Base-by-base conservation (phyloP, 1,139 yeast genomes). In the Protomyces inundatus region DNA sequence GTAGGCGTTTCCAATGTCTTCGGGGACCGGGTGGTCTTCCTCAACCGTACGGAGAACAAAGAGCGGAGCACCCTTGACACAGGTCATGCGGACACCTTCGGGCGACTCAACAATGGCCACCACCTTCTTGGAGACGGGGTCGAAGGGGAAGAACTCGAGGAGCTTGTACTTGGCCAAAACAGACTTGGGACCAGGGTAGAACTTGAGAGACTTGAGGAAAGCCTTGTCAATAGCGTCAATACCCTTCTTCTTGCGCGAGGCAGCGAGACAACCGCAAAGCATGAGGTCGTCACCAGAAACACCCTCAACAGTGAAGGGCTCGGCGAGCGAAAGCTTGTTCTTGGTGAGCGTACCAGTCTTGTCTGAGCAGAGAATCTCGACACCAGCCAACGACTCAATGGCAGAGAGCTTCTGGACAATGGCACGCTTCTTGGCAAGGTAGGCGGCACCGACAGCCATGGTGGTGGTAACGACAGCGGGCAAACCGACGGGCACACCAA, bases 361-460 rank as follows among this genome's bases (percentile, higher is more conserved):
- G 81, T 91, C 98, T 71, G 98, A 91, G 85, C 98, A 91, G 78
- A 91, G 86, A 79, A 91, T 90, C 81, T 91, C 98, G 76, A 91
- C 98, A 87, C 98, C 98, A 73, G 98, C 98, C 74, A 91, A 84
- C 69, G 97, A 90, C 83, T 91, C 98, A 81, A 91, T 91, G 72
- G 98, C 98, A 79, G 97, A 89, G 76, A 91, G 85, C 80, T 91
- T 91, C 82, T 91, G 97, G 73, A 91, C 98, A 84, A 91, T 91
- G 74, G 97, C 98, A 82, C 90, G 90, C 81, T 90, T 90, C 85
- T 90, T 90, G 75, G 98, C 98, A 77, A 91, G 84, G 89, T 90
- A 90, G 77, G 97, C 97, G 78, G 98, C 98, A 85, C 97, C 97
- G 79, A 91, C 98, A 80, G 98, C 98, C 95, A 91, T 90, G 79